Evolutionary conservation across 2,329 filamentous ascomycete species (phyloP), one percentile per base, ranked within the genome.

Genomic region (Phialemoniopsis sp.): DNA sequence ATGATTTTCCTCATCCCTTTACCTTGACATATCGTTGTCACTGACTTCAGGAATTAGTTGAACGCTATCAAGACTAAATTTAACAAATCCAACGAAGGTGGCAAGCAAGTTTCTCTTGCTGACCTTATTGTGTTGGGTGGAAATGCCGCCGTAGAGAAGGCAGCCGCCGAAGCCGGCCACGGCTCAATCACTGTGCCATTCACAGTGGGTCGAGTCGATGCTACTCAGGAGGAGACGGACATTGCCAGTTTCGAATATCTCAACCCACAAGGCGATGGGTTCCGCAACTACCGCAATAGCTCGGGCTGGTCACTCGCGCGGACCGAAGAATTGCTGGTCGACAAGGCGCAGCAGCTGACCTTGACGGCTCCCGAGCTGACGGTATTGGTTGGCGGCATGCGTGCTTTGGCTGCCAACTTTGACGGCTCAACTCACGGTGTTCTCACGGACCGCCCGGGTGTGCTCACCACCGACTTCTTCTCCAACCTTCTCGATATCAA

Each of bases 391-490:
- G 84, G 84, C 48, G 84, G 84, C 59, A 66, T 88, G 34, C 84
- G 84, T 51, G 72, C 68, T 2, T 64, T 88, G 38, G 76, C 78
- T 58, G 66, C 75, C 56, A 88, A 87, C 71, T 85, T 69, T 47
- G 82, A 87, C 51, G 78, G 79, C 29, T 85, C 82, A 1, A 57
- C 67, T 14, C 60, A 76, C 42, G 84, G 84, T 44, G 70, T 88
- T 42, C 70, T 88, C 54, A 88, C 85, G 41, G 71, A 72, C 50
- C 69, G 67, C 12, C 79, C 80, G 2, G 84, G 84, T 29, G 60
- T 74, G 45, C 68, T 88, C 50, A 84, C 78, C 54, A 87, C 84
- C 60, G 84, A 88, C 64, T 88, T 85, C 73, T 88, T 88, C 55
- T 72, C 84, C 61, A 87, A 87, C 64, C 68, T 88, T 4, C 73